Evolutionary conservation across 139 green algal species (phyloP).

Genomic region (Haematococcus lacustris): DNA sequence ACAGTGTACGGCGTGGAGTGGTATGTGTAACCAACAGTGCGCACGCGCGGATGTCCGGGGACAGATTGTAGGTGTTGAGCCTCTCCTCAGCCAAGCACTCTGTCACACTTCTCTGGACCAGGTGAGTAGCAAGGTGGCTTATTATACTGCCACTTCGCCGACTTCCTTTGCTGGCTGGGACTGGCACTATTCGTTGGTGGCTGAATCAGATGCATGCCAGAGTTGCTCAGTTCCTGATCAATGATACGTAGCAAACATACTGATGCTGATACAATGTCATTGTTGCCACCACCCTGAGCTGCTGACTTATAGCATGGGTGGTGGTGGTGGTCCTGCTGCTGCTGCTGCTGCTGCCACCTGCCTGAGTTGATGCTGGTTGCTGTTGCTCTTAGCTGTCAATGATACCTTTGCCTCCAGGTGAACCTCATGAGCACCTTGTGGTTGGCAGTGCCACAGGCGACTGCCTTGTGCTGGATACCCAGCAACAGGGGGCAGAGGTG

Average conservation of each 20-base stretch:
- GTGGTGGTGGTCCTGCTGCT: neutral
- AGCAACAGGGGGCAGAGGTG: neutral
- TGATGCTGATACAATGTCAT: neutral
- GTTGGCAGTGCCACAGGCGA: conserved; percentile 18
- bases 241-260: neutral
- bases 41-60: too few relatives aligned
- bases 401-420: neutral
- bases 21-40: too few relatives aligned
- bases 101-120: too few relatives aligned
- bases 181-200: too few relatives aligned
- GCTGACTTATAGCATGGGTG: neutral
- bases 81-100: too few relatives aligned
- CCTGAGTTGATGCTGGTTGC: neutral
- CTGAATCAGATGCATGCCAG: too few relatives aligned
- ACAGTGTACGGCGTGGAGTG: too few relatives aligned
- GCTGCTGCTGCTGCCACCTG: neutral
- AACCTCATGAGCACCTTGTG: conserved; percentile 13
- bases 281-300: neutral
- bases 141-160: too few relatives aligned
- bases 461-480: conserved; percentile 12
- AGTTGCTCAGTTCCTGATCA: neutral
- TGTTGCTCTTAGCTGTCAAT: too few relatives aligned
- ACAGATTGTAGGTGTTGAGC: too few relatives aligned
- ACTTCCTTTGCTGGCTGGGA: too few relatives aligned
- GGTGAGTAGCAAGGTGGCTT: too few relatives aligned